phyloP scores from a whole-genome alignment of 306 rosid species.

The Begonia masoniana region DNA sequence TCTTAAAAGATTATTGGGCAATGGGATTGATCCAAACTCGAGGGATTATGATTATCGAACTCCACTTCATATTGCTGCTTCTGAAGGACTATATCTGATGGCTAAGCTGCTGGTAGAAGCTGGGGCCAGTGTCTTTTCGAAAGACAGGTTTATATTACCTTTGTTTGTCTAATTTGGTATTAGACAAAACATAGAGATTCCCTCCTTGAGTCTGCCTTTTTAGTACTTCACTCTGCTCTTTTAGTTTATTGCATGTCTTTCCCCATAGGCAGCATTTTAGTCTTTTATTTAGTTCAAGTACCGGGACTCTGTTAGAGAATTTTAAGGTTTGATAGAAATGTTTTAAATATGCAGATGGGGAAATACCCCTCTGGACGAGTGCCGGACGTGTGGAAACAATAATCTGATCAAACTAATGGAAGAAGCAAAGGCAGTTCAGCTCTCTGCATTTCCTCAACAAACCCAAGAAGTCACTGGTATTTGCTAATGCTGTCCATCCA shows the following conservation, averaged over 20 bases:
- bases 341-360: conserved; percentile 58
- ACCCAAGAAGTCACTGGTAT: conserved; percentile 49
- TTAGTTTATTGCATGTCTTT: too few species aligned
- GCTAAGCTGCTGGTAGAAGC: conserved; percentile 70
- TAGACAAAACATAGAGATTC: not conserved
- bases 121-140: conserved; percentile 72
- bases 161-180: not conserved
- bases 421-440: conserved; percentile 58
- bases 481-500: not conserved
- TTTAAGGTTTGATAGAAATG: too few species aligned
- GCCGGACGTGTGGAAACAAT: conserved; percentile 69
- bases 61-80: conserved; percentile 74
- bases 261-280: too few species aligned
- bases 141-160: conserved; percentile 35
- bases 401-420: conserved; percentile 64
- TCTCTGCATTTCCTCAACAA: conserved; percentile 28
- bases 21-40: conserved; percentile 80
- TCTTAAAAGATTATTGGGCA: conserved; percentile 46
- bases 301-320: too few species aligned
- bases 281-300: too few species aligned
- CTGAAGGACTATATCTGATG: conserved; percentile 73
- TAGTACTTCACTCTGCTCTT: too few species aligned
- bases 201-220: not conserved
- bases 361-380: conserved; percentile 84
- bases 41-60: conserved; percentile 85